phyloP scores from a whole-genome alignment of 179 eudicot species.

The Patellifolia procumbens region DNA sequence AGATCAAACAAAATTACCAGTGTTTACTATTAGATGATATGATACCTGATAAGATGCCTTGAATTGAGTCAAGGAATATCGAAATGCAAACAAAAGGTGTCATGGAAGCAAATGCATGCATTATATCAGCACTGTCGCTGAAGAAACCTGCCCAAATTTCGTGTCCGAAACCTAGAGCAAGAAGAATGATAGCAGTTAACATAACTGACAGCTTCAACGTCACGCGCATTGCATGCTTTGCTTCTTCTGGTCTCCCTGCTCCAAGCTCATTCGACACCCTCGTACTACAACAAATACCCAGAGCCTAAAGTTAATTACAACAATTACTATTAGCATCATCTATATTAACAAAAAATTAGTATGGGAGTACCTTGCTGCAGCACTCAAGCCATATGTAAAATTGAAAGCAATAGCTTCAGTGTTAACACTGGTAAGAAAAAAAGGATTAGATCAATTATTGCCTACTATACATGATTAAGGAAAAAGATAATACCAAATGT shows the following conservation, averaged over 20 bases:
- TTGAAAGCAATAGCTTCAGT: not conserved
- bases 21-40: not conserved
- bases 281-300: slow-evolving; percentile 41
- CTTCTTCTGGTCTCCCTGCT: slow-evolving; percentile 53
- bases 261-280: slow-evolving; percentile 89
- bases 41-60: slow-evolving; percentile 83
- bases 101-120: slow-evolving; percentile 46
- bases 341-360: too few species aligned
- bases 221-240: slow-evolving; percentile 67
- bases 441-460: not conserved
- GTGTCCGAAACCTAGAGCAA: slow-evolving; percentile 57
- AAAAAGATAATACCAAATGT: too few species aligned
- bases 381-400: not conserved
- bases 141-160: slow-evolving; percentile 65
- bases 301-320: not conserved
- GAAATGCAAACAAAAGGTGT: slow-evolving; percentile 58
- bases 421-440: not conserved
- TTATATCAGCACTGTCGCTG: slow-evolving; percentile 50
- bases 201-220: slow-evolving; percentile 59
- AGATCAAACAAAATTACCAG: too few species aligned
- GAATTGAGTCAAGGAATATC: slow-evolving; percentile 55
- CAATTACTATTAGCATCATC: not conserved
- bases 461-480: not conserved
- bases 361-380: not conserved
- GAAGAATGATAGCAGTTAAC: slow-evolving; percentile 37